Base-by-base conservation (phyloP, 176 grass and related monocot species). In the Neostapfia colusana region DNA sequence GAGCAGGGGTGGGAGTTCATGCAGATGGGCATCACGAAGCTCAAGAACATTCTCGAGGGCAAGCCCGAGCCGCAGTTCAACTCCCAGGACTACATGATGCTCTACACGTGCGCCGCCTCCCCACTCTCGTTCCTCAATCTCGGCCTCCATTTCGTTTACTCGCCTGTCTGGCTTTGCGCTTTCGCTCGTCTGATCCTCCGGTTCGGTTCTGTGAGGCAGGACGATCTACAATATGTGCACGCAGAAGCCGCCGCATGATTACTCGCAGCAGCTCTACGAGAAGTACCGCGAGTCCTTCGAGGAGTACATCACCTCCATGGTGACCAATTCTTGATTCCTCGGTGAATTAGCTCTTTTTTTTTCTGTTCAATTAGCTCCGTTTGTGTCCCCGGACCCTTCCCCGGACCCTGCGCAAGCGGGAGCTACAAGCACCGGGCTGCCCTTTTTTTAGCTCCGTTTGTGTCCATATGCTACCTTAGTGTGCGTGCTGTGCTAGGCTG, bases 171-270 rank as follows among this genome's bases (percentile, higher is more conserved):
- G 17, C 36, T 25, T 62, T 40, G 65, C 13, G 44, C 51, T 23
- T 56, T 17, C 21, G 14, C 14, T 71, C 58, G 72, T 72, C 57
- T 72, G 54, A 65, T 72, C 24, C 21, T 63, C 9, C 45, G 16
- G 18, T 54, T 60, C 25, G 41, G 6, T 26, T 3, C 58, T 17
- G 0, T 40, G 73, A 73, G 0, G 41, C 73, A 97, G 93, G 31
- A 93, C 83, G 21, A 87, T 93, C n/a, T 93, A 91, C 81, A 87
- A 85, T 69, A 97, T 97, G 90, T 91, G 90, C 80, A 91, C 88
- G 51, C 93, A 97, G 88, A 97, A 93, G 36, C 81, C 88, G 13
- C 90, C 88, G 2, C 74, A 89, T 28, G 84, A 93, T 50, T 89
- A 93, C 86, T 89, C 90, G 34, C 86, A 88, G 70, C 88, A 97